Evolutionary conservation across 1,284 basidiomycete genomes (phyloP).

Genomic region (Papiliotrema fonsecae): DNA sequence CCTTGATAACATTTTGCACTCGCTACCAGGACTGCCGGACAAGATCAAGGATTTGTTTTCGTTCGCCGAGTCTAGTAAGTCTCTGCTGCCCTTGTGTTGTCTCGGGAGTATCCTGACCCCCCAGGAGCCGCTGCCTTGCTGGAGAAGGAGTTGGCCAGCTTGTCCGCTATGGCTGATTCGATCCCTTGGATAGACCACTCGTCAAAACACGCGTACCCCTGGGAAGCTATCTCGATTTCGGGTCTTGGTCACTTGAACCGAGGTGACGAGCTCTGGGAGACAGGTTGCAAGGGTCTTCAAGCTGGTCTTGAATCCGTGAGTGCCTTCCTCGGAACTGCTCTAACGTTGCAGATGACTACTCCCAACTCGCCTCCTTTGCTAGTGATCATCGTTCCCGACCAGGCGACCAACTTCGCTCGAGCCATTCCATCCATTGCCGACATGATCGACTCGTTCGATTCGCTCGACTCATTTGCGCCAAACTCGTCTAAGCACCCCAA

Average conservation of each 20-base stretch:
- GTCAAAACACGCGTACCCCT: constrained; percentile 20
- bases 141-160: constrained; percentile 39
- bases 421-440: neutral
- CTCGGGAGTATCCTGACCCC: constrained; percentile 9
- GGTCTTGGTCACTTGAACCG: constrained; percentile 26
- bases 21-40: constrained; percentile 28
- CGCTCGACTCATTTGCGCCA: neutral
- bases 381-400: constrained; percentile 35
- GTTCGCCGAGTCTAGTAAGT: constrained; percentile 35
- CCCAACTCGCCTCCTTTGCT: constrained; percentile 39
- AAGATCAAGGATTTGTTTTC: constrained; percentile 36
- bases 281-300: constrained; percentile 34
- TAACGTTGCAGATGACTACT: constrained; percentile 37
- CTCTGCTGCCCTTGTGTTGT: neutral
- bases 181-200: constrained; percentile 31
- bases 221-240: constrained; percentile 43
- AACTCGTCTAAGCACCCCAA: neutral
- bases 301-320: constrained; percentile 41
- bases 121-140: constrained; percentile 36
- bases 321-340: constrained; percentile 4
- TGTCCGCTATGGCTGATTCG: constrained; percentile 40
- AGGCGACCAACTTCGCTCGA: neutral
- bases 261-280: constrained; percentile 33
- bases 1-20: constrained; percentile 28
- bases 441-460: neutral